Evolutionary conservation across 805 yeast species (phyloP).

Genomic region (Barnettozyma wickerhamii): DNA sequence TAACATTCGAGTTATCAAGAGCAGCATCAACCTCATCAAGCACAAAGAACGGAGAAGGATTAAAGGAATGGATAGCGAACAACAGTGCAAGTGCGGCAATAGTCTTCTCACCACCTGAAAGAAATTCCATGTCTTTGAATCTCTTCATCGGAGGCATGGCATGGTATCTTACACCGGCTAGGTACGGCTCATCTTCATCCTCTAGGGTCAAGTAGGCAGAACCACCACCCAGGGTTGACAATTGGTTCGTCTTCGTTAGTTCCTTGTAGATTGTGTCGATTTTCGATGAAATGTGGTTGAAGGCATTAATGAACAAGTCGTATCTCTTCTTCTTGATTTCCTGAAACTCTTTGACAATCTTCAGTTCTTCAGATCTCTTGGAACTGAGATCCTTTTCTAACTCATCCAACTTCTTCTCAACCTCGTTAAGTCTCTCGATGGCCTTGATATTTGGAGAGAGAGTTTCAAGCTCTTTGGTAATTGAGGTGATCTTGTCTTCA

Average conservation of each 20-base stretch:
- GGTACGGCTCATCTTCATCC: conserved; percentile 86
- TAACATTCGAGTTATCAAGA: conserved; percentile 83
- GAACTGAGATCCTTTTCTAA: conserved; percentile 60
- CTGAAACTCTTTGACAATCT: conserved; percentile 50
- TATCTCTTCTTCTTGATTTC: conserved; percentile 56
- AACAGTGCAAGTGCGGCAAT: conserved; percentile 92
- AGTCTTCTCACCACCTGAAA: conserved; percentile 96
- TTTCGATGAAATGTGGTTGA: conserved; percentile 64
- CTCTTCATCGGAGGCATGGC: conserved; percentile 97
- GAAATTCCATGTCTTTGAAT: conserved; percentile 84
- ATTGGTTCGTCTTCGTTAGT: conserved; percentile 54
- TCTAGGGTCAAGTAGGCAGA: conserved; percentile 87
- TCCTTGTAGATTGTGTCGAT: conserved; percentile 83
- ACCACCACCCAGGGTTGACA: conserved; percentile 76
- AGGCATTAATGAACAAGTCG: conserved; percentile 64
- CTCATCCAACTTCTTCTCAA: conserved; percentile 52
- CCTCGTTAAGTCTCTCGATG: conserved; percentile 65
- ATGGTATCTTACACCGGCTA: conserved; percentile 79
- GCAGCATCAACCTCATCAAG: conserved; percentile 99
- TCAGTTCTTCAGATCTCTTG: conserved; percentile 58
- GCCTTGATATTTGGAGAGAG: conserved; percentile 84
- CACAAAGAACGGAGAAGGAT: conserved; percentile 94
- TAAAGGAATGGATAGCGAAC: conserved; percentile 86
- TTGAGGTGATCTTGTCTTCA: conserved; percentile 34
- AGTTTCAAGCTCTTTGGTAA: conserved; percentile 29